A percentile compares a stretch with the other conserved stretches of the same genome.
These are phyloP conservation scores for Wickerhamomyces strasburgensis DNA, from an alignment of 805 yeast genomes.

Conservation along the genomic window DNA sequence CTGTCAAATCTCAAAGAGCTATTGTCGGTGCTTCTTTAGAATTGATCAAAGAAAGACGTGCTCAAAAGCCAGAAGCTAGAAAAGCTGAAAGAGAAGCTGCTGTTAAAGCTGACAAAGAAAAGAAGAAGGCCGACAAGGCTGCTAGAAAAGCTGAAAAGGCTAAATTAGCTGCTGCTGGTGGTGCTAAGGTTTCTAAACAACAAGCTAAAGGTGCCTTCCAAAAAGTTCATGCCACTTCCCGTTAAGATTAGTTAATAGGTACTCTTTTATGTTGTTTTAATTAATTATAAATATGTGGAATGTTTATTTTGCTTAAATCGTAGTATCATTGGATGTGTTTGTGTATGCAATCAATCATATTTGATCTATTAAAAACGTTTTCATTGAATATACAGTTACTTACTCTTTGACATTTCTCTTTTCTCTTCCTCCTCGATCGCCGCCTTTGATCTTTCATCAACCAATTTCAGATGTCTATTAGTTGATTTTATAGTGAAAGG, in stretches of 20 bases:
- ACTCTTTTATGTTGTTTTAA: slow-evolving; percentile 6
- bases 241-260: slow-evolving; percentile 46
- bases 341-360: too few species aligned
- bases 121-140: slow-evolving; percentile 88
- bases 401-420: neutral
- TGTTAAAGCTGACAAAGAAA: slow-evolving; percentile 75
- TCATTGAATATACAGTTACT: too few species aligned
- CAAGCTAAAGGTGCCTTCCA: slow-evolving; percentile 98
- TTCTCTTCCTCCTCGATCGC: slow-evolving; percentile 5
- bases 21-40: slow-evolving; percentile 99
- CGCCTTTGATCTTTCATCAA: slow-evolving; percentile 12
- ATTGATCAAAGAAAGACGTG: slow-evolving; percentile 96
- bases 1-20: slow-evolving; percentile 98
- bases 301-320: slow-evolving; percentile 13
- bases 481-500: slow-evolving; percentile 29
- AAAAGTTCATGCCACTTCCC: slow-evolving; percentile 94
- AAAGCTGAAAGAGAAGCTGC: slow-evolving; percentile 95
- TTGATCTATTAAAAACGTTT: too few species aligned
- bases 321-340: too few species aligned
- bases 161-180: slow-evolving; percentile 70
- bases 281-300: slow-evolving; percentile 16
- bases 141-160: slow-evolving; percentile 94
- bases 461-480: slow-evolving; percentile 10
- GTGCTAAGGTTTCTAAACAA: slow-evolving; percentile 84
- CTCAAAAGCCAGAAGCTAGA: slow-evolving; percentile 94